These are phyloP conservation scores for Leavenworthia alabamica DNA, from an alignment of 345 rosid genomes.

Conservation along the genomic window DNA sequence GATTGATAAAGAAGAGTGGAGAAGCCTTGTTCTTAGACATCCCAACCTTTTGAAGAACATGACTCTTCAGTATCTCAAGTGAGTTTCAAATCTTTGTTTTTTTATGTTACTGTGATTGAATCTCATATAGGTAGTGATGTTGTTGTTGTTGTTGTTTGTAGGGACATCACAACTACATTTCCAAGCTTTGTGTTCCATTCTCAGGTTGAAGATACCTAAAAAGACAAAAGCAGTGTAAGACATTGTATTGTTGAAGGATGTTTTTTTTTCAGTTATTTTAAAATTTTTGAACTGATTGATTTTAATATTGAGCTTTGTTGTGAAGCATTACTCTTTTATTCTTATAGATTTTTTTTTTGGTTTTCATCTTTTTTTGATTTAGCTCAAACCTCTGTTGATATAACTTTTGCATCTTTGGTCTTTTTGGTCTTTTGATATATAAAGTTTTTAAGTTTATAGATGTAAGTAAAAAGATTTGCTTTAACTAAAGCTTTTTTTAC, in stretches of 20 bases:
- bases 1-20: slow-evolving; percentile 96
- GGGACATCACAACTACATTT: slow-evolving; percentile 94
- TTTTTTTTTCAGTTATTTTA: background rate
- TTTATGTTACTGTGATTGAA: background rate
- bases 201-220: slow-evolving; percentile 83
- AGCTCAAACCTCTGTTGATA: slow-evolving; percentile 12
- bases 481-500: too few relatives aligned
- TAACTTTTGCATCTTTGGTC: slow-evolving; percentile 15
- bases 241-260: background rate
- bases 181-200: slow-evolving; percentile 99
- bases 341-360: background rate
- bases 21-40: slow-evolving; percentile 84
- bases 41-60: slow-evolving; percentile 91
- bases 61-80: slow-evolving; percentile 99
- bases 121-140: background rate
- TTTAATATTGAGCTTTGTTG: too few relatives aligned
- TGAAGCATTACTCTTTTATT: too few relatives aligned
- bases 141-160: slow-evolving; percentile 28
- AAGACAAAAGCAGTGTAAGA: slow-evolving; percentile 3
- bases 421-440: slow-evolving; percentile 1
- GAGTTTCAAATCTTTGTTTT: slow-evolving; percentile 28
- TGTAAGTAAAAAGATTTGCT: background rate
- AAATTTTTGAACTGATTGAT: slow-evolving; percentile 4
- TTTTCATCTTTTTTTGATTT: background rate
- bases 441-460: slow-evolving; percentile 3